Conservation (phyloP, 169 alveolate species). For the Toxoplasma gondii region DNA sequence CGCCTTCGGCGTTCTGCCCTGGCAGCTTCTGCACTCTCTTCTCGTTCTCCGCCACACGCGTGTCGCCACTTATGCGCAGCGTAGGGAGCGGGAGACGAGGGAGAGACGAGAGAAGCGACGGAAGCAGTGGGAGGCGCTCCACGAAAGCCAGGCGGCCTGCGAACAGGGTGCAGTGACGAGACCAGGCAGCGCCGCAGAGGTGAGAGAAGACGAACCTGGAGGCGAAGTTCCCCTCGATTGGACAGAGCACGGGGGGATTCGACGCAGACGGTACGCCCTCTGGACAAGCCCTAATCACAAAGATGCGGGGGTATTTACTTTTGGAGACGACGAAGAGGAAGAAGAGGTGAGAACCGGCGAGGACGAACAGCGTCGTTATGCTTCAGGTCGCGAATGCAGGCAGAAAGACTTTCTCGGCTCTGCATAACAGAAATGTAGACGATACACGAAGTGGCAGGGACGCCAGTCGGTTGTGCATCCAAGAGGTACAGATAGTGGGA, state of each 20-base stretch:
- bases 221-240: too few relatives aligned
- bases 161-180: neutral
- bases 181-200: neutral
- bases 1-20: neutral
- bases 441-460: too few relatives aligned
- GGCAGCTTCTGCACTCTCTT: conserved; percentile 12
- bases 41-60: conserved; percentile 6
- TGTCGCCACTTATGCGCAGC: neutral
- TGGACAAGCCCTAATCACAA: too few relatives aligned
- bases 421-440: too few relatives aligned
- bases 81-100: neutral
- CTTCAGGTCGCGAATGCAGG: neutral
- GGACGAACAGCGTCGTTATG: neutral
- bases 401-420: too few relatives aligned
- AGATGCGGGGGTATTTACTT: neutral
- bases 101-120: neutral
- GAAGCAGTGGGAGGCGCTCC: neutral
- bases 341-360: neutral
- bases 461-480: too few relatives aligned
- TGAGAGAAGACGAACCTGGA: neutral
- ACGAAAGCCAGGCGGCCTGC: neutral
- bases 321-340: neutral
- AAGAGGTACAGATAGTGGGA: too few relatives aligned
- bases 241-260: too few relatives aligned
- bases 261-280: too few relatives aligned